Evolutionary conservation across 2,329 filamentous ascomycete species (phyloP).

Genomic region (Colletotrichum zoysiae): DNA sequence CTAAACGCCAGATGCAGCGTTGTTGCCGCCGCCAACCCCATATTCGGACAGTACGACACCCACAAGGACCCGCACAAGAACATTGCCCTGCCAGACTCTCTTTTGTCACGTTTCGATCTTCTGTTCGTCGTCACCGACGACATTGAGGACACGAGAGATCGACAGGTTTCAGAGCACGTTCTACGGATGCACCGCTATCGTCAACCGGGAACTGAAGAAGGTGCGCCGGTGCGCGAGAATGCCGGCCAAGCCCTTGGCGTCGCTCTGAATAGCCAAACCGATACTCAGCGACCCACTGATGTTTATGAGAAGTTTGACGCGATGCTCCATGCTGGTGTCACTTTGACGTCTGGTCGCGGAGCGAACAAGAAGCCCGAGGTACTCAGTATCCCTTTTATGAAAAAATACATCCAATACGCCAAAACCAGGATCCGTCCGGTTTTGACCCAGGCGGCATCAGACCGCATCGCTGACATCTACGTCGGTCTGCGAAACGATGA

Average conservation of each 20-base stretch:
- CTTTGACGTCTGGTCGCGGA: constrained; percentile 79
- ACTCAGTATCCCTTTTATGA: constrained; percentile 96
- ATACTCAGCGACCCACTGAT: constrained; percentile 81
- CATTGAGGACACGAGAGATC: constrained; percentile 92
- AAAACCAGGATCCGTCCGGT: constrained; percentile 92
- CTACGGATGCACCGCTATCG: constrained; percentile 97
- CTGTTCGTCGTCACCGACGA: constrained; percentile 98
- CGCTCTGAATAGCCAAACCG: constrained; percentile 81
- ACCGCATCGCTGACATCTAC: constrained; percentile 92
- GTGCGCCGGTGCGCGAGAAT: constrained; percentile 92
- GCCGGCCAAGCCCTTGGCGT: constrained; percentile 87
- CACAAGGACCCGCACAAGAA: constrained; percentile 99
- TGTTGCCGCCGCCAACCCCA: constrained; percentile 94
- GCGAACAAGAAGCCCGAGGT: constrained; percentile 85
- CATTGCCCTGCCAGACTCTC: constrained; percentile 94
- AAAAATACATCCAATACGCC: constrained; percentile 99
- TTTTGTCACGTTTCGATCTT: constrained; percentile 98
- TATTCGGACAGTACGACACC: constrained; percentile 97
- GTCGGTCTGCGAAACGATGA: constrained; percentile 95
- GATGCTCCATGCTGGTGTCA: constrained; percentile 95
- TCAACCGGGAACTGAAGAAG: constrained; percentile 92
- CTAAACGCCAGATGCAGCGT: constrained; percentile 97
- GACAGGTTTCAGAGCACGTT: constrained; percentile 95
- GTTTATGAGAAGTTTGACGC: constrained; percentile 97
- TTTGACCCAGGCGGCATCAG: constrained; percentile 89